Base-by-base conservation (phyloP, 225 moss, liverwort and hornwort genomes). In the Lunularia cruciata region DNA sequence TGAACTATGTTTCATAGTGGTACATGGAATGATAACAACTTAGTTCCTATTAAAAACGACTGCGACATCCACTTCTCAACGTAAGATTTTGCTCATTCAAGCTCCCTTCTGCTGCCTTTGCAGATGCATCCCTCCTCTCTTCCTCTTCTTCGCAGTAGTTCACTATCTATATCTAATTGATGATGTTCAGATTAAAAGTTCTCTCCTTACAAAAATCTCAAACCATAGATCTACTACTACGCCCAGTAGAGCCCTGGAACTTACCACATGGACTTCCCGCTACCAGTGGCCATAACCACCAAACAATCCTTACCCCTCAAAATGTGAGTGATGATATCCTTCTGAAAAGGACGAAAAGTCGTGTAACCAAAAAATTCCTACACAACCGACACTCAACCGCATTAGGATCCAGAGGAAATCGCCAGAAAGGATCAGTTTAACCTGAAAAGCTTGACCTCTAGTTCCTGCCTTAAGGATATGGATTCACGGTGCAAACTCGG, bases 241-340 rank as follows among this genome's bases (percentile, higher is more conserved):
- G n/a, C n/a, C n/a, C n/a, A 43, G 12, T 43, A 6, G 2, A 23
- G 23, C 7, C 14, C 35, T 27, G 23, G 40, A 69, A 55, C 43
- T 57, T 82, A 95, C 84, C 90, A 95, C 51, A 92, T 83, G 45
- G 92, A 92, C 70, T 95, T 92, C 33, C 92, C 92, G 64, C 92
- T 88, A 48, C 92, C 90, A 14, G 92, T 95, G 18, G 95, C 95
- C 95, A 95, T 92, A 35, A 92, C 88, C 37, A 95, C 92, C 80
- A 95, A 82, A 71, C 95, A 95, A 62, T 95, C 95, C 65, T 76
- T 83, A 19, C 95, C 92, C 71, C 80, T 79, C 71, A 90, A 43
- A 57, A 95, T 90, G 65, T 88, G 71, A 16, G 84, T 65, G 42
- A 92, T 78, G 0, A 95, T 81, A 15, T 95, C 90, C 69, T 87